Conservation (phyloP, 2,329 filamentous ascomycete genomes). For the Sporothrix phasma region DNA sequence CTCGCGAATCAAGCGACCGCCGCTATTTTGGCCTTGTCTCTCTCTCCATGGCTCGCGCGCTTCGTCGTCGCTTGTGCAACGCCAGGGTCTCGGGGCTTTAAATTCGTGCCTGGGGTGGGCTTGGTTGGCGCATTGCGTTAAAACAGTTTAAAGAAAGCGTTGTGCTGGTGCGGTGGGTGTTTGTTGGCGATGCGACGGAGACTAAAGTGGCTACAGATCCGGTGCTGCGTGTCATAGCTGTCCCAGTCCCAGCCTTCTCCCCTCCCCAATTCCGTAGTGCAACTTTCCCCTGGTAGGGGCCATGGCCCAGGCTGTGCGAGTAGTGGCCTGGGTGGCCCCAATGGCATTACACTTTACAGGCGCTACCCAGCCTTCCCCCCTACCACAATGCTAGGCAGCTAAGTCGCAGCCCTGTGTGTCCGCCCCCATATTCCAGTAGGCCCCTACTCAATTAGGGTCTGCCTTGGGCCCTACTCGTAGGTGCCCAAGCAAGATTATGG, state of each 20-base stretch:
- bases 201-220: slow-evolving; percentile 9
- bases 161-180: background rate
- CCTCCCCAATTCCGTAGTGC: background rate
- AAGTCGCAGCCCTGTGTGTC: background rate
- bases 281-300: background rate
- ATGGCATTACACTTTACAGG: background rate
- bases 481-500: background rate
- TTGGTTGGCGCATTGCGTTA: background rate
- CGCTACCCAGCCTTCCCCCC: background rate
- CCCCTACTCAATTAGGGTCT: background rate
- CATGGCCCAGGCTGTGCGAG: too few species aligned
- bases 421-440: background rate
- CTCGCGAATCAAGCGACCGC: background rate
- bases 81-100: slow-evolving; percentile 4
- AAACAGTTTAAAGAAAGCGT: too few species aligned
- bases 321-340: too few species aligned
- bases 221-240: background rate
- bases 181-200: slow-evolving; percentile 11
- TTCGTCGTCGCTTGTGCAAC: background rate
- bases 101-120: background rate
- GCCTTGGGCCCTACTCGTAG: too few species aligned
- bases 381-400: background rate
- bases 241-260: background rate
- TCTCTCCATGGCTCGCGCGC: background rate
- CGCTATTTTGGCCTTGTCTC: background rate